Percentiles rank a stretch among this genome's conserved stretches.
Conservation (phyloP, 2,329 filamentous ascomycete species). For the Pyricularia sp. region DNA sequence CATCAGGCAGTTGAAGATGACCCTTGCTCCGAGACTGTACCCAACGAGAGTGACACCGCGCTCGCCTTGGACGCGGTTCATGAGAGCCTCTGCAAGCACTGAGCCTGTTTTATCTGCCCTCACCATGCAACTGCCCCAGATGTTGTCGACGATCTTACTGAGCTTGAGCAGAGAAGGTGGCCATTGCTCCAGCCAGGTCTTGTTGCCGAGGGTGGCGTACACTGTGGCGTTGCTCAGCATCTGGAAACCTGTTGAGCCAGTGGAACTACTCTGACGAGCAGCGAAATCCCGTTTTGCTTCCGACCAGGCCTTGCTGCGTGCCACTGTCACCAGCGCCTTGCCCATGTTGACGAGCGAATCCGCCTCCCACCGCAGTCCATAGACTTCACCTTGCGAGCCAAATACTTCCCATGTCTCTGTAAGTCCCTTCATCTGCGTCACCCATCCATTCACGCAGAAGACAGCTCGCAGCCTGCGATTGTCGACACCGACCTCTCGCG, state of each 20-base stretch:
- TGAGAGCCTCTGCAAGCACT: constrained; percentile 72
- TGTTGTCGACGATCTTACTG: constrained; percentile 70
- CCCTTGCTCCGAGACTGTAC: constrained; percentile 71
- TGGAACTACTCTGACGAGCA: constrained; percentile 34
- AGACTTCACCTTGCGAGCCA: constrained; percentile 65
- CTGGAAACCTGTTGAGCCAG: constrained; percentile 6
- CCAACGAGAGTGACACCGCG: constrained; percentile 72
- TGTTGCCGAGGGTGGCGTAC: background rate
- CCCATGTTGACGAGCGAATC: constrained; percentile 71
- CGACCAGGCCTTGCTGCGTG: constrained; percentile 74
- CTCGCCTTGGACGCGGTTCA: constrained; percentile 75
- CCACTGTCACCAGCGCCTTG: constrained; percentile 64
- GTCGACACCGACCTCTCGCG: constrained; percentile 40
- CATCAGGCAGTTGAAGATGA: constrained; percentile 78
- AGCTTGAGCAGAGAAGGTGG: constrained; percentile 55
- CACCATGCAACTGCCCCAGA: constrained; percentile 67
- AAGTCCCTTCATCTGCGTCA: constrained; percentile 64
- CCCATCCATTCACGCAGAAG: constrained; percentile 75
- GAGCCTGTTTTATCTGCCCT: constrained; percentile 63
- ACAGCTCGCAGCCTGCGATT: constrained; percentile 69
- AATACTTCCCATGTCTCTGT: constrained; percentile 70
- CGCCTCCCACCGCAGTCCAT: constrained; percentile 76
- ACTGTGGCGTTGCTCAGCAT: constrained; percentile 9
- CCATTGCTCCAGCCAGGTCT: constrained; percentile 51
- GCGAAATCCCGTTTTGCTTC: constrained; percentile 47